Evolutionary conservation across 768 basidiomycete genomes (phyloP), one percentile per base, ranked within the genome.

Genomic region (Russula dissimulans): DNA sequence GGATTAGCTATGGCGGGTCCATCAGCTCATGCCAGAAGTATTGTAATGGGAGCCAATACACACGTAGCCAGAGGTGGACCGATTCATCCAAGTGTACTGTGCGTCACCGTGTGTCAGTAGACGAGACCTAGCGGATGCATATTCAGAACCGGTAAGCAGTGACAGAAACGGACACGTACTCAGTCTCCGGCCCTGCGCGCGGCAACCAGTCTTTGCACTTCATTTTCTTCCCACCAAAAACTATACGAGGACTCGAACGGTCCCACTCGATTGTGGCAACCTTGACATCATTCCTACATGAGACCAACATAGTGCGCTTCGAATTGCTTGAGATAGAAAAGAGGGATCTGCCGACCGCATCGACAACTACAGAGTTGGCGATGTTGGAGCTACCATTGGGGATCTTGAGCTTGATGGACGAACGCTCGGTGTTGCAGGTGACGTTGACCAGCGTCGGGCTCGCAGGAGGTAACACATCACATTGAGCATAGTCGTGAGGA

Each of bases 131-230:
- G 31, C 18, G 7, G 9, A 26, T 7, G 11, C 26, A 3, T 17
- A 5, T 14, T 39, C n/a, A 10, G 3, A n/a, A n/a, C 46, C 38
- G 36, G 32, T 6, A 22, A 38, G 26, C 7, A 12, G 36, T 6
- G 15, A 32, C 5, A 4, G 12, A 9, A 5, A 15, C 4, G n/a
- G 8, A 17, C 10, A 60, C 39, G 5, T 48, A 62, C 61, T 61
- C 44, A 8, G 61, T 62, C 1, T 57, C 61, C 22, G 51, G 56
- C 32, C 61, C 56, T 11, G 56, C 61, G 17, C 53, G 56, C 8
- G 61, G 51, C 32, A 62, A 29, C 61, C 61, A 62, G 5, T 62
- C 56, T 39, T 57, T 62, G 41, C 61, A 62, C 34, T 17, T 62
- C 9, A 43, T 31, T 46, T 57, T 62, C 51, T 57, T 46, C 17